Evolutionary conservation across 2,329 filamentous ascomycete genomes (phyloP), one percentile per base, ranked within the genome.

Genomic region (Pseudogymnoascus destructans): DNA sequence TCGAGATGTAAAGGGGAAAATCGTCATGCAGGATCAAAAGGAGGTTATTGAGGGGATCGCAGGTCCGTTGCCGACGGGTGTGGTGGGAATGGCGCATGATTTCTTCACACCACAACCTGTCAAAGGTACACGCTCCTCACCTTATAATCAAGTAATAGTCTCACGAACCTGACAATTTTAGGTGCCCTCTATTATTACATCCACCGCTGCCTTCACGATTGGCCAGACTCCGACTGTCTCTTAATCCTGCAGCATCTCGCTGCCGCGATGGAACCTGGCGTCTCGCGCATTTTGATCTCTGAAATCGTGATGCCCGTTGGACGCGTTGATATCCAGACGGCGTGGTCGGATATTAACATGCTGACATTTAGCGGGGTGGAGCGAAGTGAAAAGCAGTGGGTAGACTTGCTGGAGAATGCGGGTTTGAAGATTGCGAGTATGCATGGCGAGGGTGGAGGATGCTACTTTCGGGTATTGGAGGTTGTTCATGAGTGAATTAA

Each of bases 141-240:
- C 17, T 5, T 21, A 19, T 23, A 30, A 25, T 21, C 23, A 11
- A 23, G 25, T 30, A 11, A 11, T 38, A 27, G 10, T 10, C 21
- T 32, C n/a, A 36, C 13, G 11, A 35, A 27, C 13, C 58, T 62
- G 23, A 62, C 49, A 46, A 33, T 19, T n/a, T 21, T 21, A 66
- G 68, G 65, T 8, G 67, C 66, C n/a, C 65, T 67, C 1, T 62
- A 66, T 1, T 72, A 72, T 55, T 72, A 68, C 61, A 63, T 70
- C n/a, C 69, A 68, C 40, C 64, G 63, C 2, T 65, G 73, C 23
- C 65, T 74, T n/a, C 73, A 74, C 55, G 72, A 74, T 59, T 74
- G 71, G 71, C 64, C 68, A 0, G 70, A 74, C 46, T 62, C 63
- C 13, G 63, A 67, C 5, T 68, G 67, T 0, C 15, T 62, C 3